Conservation (phyloP, 805 yeast genomes). For the Candida boleticola region DNA sequence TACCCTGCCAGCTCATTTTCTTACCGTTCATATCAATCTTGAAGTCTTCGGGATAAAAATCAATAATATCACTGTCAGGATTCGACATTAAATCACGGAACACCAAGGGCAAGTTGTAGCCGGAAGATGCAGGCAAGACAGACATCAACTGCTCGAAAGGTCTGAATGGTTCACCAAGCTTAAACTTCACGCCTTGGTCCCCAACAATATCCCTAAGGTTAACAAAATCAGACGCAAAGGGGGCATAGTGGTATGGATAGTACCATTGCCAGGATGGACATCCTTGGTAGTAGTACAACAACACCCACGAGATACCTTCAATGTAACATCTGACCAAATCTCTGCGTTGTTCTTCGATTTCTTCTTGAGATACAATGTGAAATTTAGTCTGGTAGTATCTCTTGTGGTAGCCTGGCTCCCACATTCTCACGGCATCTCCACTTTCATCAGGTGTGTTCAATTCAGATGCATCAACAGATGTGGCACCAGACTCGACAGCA, state of each 20-base stretch:
- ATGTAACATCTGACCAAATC: constrained; percentile 71
- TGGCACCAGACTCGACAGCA: constrained; percentile 22
- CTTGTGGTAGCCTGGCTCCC: constrained; percentile 84
- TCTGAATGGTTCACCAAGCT: constrained; percentile 72
- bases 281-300: constrained; percentile 92
- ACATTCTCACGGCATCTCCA: constrained; percentile 58
- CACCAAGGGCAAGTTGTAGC: constrained; percentile 77
- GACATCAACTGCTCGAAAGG: constrained; percentile 95
- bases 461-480: constrained; percentile 19
- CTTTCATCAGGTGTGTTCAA: constrained; percentile 42
- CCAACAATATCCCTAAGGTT: constrained; percentile 47
- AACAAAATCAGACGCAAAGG: constrained; percentile 87
- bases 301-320: constrained; percentile 97
- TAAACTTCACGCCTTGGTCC: constrained; percentile 52
- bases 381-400: constrained; percentile 82
- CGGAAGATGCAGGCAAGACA: constrained; percentile 91
- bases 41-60: constrained; percentile 87
- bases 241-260: constrained; percentile 96
- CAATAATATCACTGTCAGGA: constrained; percentile 78
- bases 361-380: constrained; percentile 52
- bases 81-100: constrained; percentile 81
- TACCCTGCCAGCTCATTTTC: constrained; percentile 93
- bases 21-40: constrained; percentile 94
- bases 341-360: constrained; percentile 50
- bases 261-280: constrained; percentile 99